Percentiles rank a stretch among this genome's conserved stretches.
Conservation (phyloP, 2,329 filamentous ascomycete genomes). For the Pseudogymnoascus sp. region DNA sequence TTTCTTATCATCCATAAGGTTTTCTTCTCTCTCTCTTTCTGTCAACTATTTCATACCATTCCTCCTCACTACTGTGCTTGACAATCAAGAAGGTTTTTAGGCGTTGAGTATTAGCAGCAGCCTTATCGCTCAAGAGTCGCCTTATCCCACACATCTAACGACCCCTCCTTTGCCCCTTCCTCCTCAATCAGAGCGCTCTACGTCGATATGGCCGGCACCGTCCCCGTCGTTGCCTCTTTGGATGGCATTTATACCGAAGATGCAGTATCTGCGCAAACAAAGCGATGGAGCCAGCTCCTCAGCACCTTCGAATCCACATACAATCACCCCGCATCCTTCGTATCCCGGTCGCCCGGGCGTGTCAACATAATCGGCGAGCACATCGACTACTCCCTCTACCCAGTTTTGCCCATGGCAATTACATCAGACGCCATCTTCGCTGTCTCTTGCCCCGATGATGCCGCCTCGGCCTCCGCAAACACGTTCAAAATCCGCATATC, state of each 20-base stretch:
- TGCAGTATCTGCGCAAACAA: constrained; percentile 57
- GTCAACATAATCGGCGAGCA: constrained; percentile 99
- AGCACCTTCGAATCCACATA: constrained; percentile 64
- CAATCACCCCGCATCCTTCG: constrained; percentile 65
- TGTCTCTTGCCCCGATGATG: constrained; percentile 46
- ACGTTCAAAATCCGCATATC: constrained; percentile 66
- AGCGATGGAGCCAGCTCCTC: constrained; percentile 70
- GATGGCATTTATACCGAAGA: constrained; percentile 76
- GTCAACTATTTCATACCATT: neutral
- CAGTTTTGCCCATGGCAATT: constrained; percentile 92
- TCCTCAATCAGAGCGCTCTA: neutral
- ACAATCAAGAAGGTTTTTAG: neutral
- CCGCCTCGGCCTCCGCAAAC: constrained; percentile 40
- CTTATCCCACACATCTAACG: neutral
- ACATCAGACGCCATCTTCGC: constrained; percentile 86
- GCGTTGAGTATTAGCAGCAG: neutral
- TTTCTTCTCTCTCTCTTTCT: neutral
- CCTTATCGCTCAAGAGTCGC: neutral
- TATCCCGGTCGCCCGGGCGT: constrained; percentile 82
- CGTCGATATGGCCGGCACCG: constrained; percentile 45
- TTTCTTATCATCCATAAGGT: neutral
- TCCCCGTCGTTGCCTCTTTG: constrained; percentile 69
- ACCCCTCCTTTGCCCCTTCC: constrained; percentile 12
- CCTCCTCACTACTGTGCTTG: neutral
- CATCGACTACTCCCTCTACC: constrained; percentile 96